Evolutionary conservation across 2,329 filamentous ascomycete genomes (phyloP).

Genomic region (Simplicillium aogashimaense): DNA sequence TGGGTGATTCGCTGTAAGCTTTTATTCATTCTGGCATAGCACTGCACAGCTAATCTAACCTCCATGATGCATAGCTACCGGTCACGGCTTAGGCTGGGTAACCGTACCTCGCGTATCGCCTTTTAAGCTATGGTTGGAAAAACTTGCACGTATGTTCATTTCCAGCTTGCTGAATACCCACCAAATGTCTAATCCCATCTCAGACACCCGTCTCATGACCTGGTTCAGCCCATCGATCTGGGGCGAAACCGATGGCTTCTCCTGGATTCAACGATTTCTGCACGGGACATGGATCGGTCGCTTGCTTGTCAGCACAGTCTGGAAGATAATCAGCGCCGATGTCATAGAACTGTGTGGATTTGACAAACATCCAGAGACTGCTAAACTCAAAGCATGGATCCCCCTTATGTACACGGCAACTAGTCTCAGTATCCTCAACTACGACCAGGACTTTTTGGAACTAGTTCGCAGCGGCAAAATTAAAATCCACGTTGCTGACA

Average conservation of each 20-base stretch:
- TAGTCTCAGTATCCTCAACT: slow-evolving; percentile 51
- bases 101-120: slow-evolving; percentile 54
- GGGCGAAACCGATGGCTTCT: slow-evolving; percentile 53
- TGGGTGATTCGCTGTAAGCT: slow-evolving; percentile 46
- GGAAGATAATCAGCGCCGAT: slow-evolving; percentile 45
- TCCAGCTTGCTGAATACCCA: slow-evolving; percentile 31
- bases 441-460: slow-evolving; percentile 46
- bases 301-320: slow-evolving; percentile 45
- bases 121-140: slow-evolving; percentile 58
- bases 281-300: slow-evolving; percentile 49
- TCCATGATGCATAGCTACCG: slow-evolving; percentile 20
- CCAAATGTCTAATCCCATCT: background rate
- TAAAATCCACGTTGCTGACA: slow-evolving; percentile 40
- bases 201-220: slow-evolving; percentile 53
- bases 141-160: slow-evolving; percentile 41
- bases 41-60: background rate
- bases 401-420: slow-evolving; percentile 41
- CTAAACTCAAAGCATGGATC: slow-evolving; percentile 44
- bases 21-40: too few species aligned
- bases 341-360: slow-evolving; percentile 43
- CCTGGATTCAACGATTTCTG: slow-evolving; percentile 40
- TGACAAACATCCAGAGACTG: slow-evolving; percentile 39
- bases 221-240: slow-evolving; percentile 71
- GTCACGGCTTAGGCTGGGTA: slow-evolving; percentile 51
- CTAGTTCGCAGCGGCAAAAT: slow-evolving; percentile 42